Evolutionary conservation across 2,329 filamentous ascomycete species (phyloP).

Genomic region (Allantophomopsis lycopodina): DNA sequence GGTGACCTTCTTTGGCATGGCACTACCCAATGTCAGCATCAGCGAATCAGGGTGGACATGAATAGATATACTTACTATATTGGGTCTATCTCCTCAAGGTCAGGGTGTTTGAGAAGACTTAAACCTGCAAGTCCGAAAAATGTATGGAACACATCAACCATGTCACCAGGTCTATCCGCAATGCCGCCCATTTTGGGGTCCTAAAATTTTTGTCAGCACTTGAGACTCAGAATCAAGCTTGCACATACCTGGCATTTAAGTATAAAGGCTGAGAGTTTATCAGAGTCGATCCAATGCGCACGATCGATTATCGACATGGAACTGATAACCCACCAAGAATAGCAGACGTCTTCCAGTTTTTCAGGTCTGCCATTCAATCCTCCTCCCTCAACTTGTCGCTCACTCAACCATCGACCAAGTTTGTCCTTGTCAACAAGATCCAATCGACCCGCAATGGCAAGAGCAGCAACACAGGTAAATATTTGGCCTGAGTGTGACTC

Average conservation of each 20-base stretch:
- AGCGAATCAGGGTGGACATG: conserved; percentile 3
- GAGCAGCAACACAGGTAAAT: conserved; percentile 81
- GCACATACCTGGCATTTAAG: conserved; percentile 57
- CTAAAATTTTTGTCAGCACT: conserved; percentile 46
- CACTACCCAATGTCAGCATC: conserved; percentile 1
- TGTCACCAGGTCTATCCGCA: conserved; percentile 79
- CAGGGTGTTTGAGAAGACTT: conserved; percentile 68
- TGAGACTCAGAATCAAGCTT: too few relatives aligned
- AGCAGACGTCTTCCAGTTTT: conserved; percentile 93
- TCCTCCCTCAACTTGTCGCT: conserved; percentile 75
- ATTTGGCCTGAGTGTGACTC: conserved; percentile 95
- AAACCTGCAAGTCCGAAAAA: conserved; percentile 79
- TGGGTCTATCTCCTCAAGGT: conserved; percentile 69
- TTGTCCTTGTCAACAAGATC: conserved; percentile 75
- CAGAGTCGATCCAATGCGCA: conserved; percentile 84
- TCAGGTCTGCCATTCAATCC: conserved; percentile 90
- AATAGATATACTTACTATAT: conserved; percentile 49
- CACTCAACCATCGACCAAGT: conserved; percentile 80
- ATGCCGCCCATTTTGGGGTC: conserved; percentile 75
- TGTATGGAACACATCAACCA: conserved; percentile 97
- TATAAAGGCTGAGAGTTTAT: conserved; percentile 70
- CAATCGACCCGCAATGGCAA: conserved; percentile 70
- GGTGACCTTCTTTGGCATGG: conserved; percentile 54
- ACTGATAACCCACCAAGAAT: conserved; percentile 97
- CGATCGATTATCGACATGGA: conserved; percentile 81